Percentiles rank a stretch among this genome's conserved stretches.
These are phyloP conservation scores for Dactylellina drechsleri DNA, from an alignment of 2,329 filamentous ascomycete species.

Conservation along the genomic window DNA sequence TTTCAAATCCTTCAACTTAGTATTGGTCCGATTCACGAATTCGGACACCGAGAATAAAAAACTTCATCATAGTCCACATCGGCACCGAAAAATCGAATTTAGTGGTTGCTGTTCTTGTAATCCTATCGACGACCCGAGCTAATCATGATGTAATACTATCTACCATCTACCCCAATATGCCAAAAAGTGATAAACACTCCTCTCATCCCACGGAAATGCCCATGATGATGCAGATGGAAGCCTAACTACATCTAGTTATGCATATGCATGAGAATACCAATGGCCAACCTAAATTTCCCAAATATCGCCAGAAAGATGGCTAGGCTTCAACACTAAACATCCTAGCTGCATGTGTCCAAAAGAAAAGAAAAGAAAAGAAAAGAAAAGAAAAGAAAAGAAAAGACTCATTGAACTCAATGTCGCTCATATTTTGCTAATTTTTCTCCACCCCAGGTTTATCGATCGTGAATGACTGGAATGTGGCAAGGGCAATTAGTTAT, in stretches of 20 bases:
- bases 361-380: too few relatives aligned
- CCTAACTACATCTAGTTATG: background rate
- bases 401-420: conserved; percentile 40
- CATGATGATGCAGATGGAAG: conserved; percentile 12
- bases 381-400: too few relatives aligned
- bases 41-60: too few relatives aligned
- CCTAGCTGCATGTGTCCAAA: too few relatives aligned
- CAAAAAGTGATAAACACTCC: conserved; percentile 3
- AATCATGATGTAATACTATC: too few relatives aligned
- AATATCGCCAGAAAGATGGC: conserved; percentile 7
- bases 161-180: too few relatives aligned
- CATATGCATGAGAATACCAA: conserved; percentile 19
- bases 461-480: conserved; percentile 5
- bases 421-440: conserved; percentile 14
- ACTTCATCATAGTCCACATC: too few relatives aligned
- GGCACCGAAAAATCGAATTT: too few relatives aligned
- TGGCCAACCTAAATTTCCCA: conserved; percentile 19
- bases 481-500: conserved; percentile 19
- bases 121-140: too few relatives aligned
- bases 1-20: too few relatives aligned
- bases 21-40: too few relatives aligned
- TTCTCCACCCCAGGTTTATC: background rate
- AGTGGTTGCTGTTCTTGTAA: too few relatives aligned
- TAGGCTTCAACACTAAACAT: conserved; percentile 12
- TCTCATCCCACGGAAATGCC: conserved; percentile 27